Evolutionary conservation across 306 rosid species (phyloP).

Genomic region (Glycine latifolia): DNA sequence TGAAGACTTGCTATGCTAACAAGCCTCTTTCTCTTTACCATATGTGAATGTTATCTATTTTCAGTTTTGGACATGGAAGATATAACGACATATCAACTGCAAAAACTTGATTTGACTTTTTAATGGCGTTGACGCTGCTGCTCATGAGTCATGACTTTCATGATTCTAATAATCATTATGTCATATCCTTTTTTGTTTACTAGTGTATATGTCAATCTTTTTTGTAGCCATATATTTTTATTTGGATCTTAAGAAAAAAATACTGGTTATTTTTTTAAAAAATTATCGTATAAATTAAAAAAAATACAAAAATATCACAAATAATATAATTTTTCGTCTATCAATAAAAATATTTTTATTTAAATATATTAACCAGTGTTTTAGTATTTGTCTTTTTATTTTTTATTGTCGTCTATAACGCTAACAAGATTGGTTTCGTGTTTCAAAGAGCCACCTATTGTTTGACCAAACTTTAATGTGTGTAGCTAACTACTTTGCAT

Average conservation of each 20-base stretch:
- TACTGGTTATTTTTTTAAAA: no score
- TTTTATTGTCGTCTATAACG: not conserved
- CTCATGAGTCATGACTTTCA: not conserved
- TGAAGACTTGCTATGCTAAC: no score
- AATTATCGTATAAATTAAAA: no score
- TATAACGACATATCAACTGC: not conserved
- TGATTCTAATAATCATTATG: slow-evolving; percentile 20
- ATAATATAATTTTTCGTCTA: no score
- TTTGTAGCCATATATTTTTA: not conserved
- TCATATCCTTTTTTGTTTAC: not conserved
- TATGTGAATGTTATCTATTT: not conserved
- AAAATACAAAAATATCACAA: no score
- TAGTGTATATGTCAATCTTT: not conserved
- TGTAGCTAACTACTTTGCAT: not conserved
- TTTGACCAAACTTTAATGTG: not conserved
- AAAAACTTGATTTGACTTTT: not conserved
- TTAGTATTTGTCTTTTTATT: not conserved
- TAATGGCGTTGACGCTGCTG: not conserved
- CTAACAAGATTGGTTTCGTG: not conserved
- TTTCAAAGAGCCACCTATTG: not conserved
- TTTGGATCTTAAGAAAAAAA: no score
- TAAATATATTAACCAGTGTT: no score
- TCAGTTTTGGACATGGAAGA: slow-evolving; percentile 1
- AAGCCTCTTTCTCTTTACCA: not conserved
- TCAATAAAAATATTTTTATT: no score